These are phyloP conservation scores for Cucurbita pepo DNA, from an alignment of 306 rosid genomes.

Conservation along the genomic window DNA sequence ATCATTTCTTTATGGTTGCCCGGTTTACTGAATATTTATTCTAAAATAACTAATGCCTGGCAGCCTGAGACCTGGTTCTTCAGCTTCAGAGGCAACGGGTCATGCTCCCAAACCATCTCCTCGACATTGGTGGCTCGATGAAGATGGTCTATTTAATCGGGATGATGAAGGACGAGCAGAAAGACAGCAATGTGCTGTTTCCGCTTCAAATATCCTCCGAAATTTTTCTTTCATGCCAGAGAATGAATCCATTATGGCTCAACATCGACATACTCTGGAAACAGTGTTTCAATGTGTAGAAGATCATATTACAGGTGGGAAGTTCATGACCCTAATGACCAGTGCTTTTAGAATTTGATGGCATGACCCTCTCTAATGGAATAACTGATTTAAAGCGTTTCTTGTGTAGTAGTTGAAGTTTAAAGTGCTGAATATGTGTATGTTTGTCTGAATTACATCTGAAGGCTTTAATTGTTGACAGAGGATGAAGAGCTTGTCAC, in stretches of 20 bases:
- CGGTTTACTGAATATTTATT: neutral
- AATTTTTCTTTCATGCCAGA: constrained; percentile 99
- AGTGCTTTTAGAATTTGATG: too few species aligned
- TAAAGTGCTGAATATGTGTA: neutral
- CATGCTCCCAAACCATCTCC: constrained; percentile 39
- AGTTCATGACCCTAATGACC: neutral
- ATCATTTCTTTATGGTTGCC: neutral
- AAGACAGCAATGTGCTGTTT: constrained; percentile 83
- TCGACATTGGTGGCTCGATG: constrained; percentile 72
- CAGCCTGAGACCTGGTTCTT: constrained; percentile 47
- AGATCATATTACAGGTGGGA: constrained; percentile 54
- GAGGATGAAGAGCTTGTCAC: constrained; percentile 99
- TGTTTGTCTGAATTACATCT: neutral
- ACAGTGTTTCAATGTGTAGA: constrained; percentile 82
- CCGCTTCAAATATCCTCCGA: constrained; percentile 80
- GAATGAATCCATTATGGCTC: constrained; percentile 90
- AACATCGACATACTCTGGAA: constrained; percentile 83
- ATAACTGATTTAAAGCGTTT: neutral
- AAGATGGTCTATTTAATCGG: constrained; percentile 77
- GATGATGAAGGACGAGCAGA: constrained; percentile 91
- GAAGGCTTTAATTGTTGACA: constrained; percentile 20
- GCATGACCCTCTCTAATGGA: too few species aligned
- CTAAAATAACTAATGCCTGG: constrained; percentile 18
- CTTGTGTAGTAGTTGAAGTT: neutral
- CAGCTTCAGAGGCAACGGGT: constrained; percentile 30